These are phyloP conservation scores for Rugosomyces carneus DNA, from an alignment of 1,284 basidiomycete genomes.

Conservation along the genomic window DNA sequence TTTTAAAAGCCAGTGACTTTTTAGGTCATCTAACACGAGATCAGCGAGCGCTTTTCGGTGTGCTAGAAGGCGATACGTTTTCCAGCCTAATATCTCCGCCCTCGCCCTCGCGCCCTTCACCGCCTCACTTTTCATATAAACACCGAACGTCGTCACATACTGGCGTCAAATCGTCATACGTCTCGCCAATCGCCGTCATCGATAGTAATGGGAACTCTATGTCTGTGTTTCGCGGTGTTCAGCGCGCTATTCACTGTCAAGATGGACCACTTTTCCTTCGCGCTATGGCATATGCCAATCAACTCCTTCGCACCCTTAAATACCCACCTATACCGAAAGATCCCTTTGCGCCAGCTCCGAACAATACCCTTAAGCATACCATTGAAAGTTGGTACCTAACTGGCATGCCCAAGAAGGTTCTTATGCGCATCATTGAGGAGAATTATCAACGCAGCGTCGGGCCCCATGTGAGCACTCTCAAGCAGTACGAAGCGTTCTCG, in stretches of 20 bases:
- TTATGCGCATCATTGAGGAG: slow-evolving; percentile 69
- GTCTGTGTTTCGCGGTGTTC: slow-evolving; percentile 52
- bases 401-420: slow-evolving; percentile 51
- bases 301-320: slow-evolving; percentile 53
- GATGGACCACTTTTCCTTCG: slow-evolving; percentile 68
- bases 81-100: slow-evolving; percentile 37
- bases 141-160: slow-evolving; percentile 17
- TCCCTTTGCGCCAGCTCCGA: slow-evolving; percentile 34
- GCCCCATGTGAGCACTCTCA: slow-evolving; percentile 57
- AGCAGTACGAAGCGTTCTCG: slow-evolving; percentile 68
- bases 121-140: slow-evolving; percentile 32
- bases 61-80: slow-evolving; percentile 46
- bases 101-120: slow-evolving; percentile 32
- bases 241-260: slow-evolving; percentile 54
- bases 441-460: slow-evolving; percentile 75
- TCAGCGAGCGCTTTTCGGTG: slow-evolving; percentile 60
- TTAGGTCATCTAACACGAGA: slow-evolving; percentile 63
- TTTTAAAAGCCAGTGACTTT: slow-evolving; percentile 4
- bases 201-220: slow-evolving; percentile 22
- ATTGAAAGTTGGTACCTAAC: slow-evolving; percentile 43
- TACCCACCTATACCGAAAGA: slow-evolving; percentile 49
- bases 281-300: slow-evolving; percentile 53
- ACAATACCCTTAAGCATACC: slow-evolving; percentile 43
- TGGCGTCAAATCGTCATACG: slow-evolving; percentile 25
- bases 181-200: slow-evolving; percentile 26